Evolutionary conservation across 768 basidiomycete species (phyloP), one percentile per base, ranked within the genome.

Genomic region (Lentinula edodes): DNA sequence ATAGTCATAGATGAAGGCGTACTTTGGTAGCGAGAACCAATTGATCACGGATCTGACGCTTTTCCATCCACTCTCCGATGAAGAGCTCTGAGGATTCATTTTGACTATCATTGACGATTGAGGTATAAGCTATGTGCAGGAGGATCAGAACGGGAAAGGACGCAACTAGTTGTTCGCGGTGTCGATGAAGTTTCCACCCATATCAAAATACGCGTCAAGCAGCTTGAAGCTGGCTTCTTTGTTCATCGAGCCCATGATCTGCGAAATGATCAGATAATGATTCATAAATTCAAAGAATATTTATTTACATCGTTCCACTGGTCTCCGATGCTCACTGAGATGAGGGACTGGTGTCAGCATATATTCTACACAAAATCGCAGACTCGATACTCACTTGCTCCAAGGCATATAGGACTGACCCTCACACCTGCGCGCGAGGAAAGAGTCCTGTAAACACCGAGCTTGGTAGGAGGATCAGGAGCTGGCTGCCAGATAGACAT

Each of bases 61-160:
- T 65, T 63, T 80, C 75, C 60, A 79, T 78, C 82, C 82, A 84
- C 66, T 83, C 82, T 6, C 82, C 83, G 34, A 83, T 74, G 63
- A 79, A 79, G 52, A 65, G 57, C 66, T 89, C 86, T 3, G 82
- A 84, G 18, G 76, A 66, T 61, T 81, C 84, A 60, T 84, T 77
- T 65, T 87, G 83, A 61, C 78, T 81, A 43, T 20, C 4, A 15
- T n/a, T 7, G n/a, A 53, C 20, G 13, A 18, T 8, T 35, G 16
- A 58, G 39, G 7, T 15, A 34, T 41, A 18, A 38, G 38, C 38
- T 16, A 9, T 7, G 13, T 56, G 51, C 5, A 34, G 7, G 15
- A 23, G 6, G 61, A 45, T 6, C 8, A 32, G n/a, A 48, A 15
- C n/a, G 48, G 48, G 28, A 7, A 6, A 20, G 23, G 16, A 52